Evolutionary conservation across 129 eudicot genomes (phyloP).

Genomic region (Cynara cardunculus): DNA sequence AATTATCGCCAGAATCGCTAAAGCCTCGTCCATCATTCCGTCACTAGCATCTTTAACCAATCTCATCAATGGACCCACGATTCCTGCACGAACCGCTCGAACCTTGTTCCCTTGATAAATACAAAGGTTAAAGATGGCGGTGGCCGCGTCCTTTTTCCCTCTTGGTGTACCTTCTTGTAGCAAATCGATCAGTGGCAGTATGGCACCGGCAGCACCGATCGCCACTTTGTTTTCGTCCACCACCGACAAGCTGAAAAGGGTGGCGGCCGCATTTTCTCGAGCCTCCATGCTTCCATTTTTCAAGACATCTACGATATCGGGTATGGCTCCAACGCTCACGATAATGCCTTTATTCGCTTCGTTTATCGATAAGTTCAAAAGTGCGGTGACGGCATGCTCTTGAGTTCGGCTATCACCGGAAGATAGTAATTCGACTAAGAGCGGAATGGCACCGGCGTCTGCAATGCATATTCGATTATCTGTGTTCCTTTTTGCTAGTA

Average conservation of each 20-base stretch:
- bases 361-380: constrained; percentile 75
- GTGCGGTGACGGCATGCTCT: constrained; percentile 93
- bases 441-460: constrained; percentile 84
- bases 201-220: constrained; percentile 78
- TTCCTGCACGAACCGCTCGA: constrained; percentile 67
- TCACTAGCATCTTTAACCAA: constrained; percentile 61
- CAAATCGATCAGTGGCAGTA: constrained; percentile 55
- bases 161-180: constrained; percentile 64
- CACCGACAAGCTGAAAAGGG: constrained; percentile 84
- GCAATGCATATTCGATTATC: constrained; percentile 87
- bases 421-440: constrained; percentile 65
- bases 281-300: constrained; percentile 83
- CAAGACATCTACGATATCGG: constrained; percentile 75
- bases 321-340: constrained; percentile 77
- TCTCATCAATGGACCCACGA: constrained; percentile 55
- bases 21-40: constrained; percentile 76
- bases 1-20: constrained; percentile 72
- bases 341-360: constrained; percentile 77
- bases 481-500: constrained; percentile 81
- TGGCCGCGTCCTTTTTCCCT: constrained; percentile 79
- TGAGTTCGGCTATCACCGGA: constrained; percentile 72
- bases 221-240: constrained; percentile 76
- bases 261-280: constrained; percentile 88
- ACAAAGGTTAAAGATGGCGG: constrained; percentile 67
- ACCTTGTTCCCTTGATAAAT: constrained; percentile 74